Base-by-base conservation (phyloP, 352 stramenopile genomes). In the Elongisporangium senticosum region DNA sequence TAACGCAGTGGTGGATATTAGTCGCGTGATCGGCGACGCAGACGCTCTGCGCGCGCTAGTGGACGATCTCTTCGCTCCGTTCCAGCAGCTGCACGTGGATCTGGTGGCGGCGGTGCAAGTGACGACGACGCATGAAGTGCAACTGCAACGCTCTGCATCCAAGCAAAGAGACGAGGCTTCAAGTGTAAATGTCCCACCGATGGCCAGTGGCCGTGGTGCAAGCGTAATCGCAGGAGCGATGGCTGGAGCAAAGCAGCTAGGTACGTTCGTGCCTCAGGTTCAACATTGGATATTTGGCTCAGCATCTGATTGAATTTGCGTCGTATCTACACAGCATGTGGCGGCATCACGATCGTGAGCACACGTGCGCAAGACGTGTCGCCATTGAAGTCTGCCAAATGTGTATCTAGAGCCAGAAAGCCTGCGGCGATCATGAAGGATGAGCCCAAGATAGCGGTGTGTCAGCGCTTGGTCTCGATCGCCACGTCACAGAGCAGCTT, bases 91-190 rank as follows among this genome's bases (percentile, higher is more conserved):
- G 37, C 63, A 69, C 11, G 62, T 89, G 51, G 73, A 86, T 56
- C 64, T 77, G 49, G 58, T 85, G 48, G 33, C 86, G n/a, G 79
- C 75, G 17, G 51, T 85, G 28, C 71, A 79, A 49, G 61, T 68
- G 22, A 57, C 71, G 56, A 28, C 17, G 22, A 55, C 52, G 51
- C 49, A 51, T 55, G 52, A 56, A 62, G 39, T 55, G 39, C 39
- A 19, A 39, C 23, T 10, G 6, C n/a, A 50, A 48, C 39, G 7
- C 11, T 33, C 5, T 19, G 15, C 2, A 22, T 19, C 22, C 51
- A 55, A 53, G 20, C 22, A 17, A 17, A 53, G 20, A 26, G 49
- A 53, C 14, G 49, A 21, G 20, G 11, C n/a, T 23, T 53, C 20
- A 28, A 21, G 22, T n/a, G 37, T 26, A 53, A 3, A 8, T 14